Conservation (phyloP, 768 basidiomycete species). For the Leccinum broughii region DNA sequence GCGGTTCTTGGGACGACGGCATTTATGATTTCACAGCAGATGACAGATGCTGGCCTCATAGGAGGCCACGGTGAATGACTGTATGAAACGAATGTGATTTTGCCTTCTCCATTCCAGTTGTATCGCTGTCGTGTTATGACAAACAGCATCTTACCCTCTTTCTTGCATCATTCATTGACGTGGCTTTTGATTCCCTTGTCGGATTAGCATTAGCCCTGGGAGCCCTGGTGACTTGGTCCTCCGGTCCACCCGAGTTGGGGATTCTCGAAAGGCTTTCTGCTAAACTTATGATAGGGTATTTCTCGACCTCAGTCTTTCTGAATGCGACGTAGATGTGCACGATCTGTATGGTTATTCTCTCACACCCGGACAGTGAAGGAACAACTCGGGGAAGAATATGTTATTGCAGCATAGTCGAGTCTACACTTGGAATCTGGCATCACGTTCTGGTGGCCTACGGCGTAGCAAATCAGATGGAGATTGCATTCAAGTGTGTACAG, state of each 20-base stretch:
- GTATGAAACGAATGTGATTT: background rate
- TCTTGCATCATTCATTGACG: background rate
- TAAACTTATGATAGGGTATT: constrained; percentile 1
- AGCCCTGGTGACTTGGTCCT: background rate
- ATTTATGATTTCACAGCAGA: constrained; percentile 27
- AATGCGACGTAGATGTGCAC: background rate
- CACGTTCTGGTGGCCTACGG: constrained; percentile 2
- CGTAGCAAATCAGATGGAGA: background rate
- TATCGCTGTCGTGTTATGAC: constrained; percentile 22
- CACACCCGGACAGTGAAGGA: background rate
- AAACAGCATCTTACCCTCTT: background rate
- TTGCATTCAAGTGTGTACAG: constrained; percentile 3
- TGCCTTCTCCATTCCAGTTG: constrained; percentile 23
- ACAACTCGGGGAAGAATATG: background rate
- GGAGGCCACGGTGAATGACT: constrained; percentile 8
- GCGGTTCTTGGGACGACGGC: constrained; percentile 26
- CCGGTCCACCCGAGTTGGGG: background rate
- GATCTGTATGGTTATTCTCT: background rate
- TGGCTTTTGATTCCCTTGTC: too few relatives aligned
- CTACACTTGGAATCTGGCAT: background rate
- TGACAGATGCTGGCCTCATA: constrained; percentile 27
- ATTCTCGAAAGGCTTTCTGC: constrained; percentile 4
- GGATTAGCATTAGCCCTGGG: background rate
- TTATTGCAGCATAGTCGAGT: background rate
- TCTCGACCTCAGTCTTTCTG: background rate